phyloP scores from a whole-genome alignment of 441 rosid species.

The Omphalea diandra region DNA sequence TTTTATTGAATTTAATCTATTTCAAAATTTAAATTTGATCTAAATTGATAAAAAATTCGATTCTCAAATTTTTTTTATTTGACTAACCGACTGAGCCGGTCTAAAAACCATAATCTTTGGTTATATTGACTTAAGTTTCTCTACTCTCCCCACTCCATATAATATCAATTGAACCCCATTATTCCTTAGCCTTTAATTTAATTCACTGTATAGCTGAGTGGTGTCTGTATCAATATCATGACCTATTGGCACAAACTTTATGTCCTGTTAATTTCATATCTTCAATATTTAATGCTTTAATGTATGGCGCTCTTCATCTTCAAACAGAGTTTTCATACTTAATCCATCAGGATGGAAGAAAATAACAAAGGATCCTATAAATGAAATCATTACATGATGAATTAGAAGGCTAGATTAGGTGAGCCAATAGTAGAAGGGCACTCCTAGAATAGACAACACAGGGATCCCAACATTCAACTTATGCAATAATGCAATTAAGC shows the following conservation, averaged over 20 bases:
- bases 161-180: background rate
- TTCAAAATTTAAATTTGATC: too few species aligned
- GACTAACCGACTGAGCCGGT: too few species aligned
- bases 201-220: background rate
- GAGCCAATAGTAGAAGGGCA: background rate
- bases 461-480: background rate
- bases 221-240: conserved; percentile 10
- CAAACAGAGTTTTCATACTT: background rate
- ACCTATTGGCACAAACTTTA: conserved; percentile 6
- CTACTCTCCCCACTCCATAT: too few species aligned
- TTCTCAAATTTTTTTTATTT: too few species aligned
- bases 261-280: conserved; percentile 2
- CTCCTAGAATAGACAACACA: background rate
- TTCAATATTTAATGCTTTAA: background rate
- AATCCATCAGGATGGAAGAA: too few species aligned
- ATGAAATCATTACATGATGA: conserved; percentile 1
- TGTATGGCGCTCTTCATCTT: conserved; percentile 7
- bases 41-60: too few species aligned
- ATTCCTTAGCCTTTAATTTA: background rate
- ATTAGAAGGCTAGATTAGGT: conserved; percentile 6
- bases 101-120: too few species aligned
- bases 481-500: background rate
- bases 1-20: too few species aligned
- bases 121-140: too few species aligned
- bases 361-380: background rate